Conservation (phyloP, 371 early-diverging fungal genomes). For the Mucor lusitanicus region DNA sequence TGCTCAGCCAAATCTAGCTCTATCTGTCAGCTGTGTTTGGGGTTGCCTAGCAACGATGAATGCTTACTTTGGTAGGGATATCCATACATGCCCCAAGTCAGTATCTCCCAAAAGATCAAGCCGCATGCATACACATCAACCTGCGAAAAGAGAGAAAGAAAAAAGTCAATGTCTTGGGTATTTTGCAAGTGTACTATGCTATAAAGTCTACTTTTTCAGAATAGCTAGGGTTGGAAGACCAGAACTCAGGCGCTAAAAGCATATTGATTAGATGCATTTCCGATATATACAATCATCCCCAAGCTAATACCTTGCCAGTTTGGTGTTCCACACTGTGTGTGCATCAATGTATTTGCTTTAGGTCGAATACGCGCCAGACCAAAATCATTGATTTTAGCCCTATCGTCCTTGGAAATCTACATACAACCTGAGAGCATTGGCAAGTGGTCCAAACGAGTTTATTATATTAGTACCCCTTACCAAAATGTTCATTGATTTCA, state of each 20-base stretch:
- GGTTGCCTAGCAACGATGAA: not conserved
- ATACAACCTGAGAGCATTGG: slow-evolving; percentile 7
- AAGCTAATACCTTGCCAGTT: slow-evolving; percentile 61
- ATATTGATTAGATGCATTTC: not conserved
- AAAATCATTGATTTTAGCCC: slow-evolving; percentile 83
- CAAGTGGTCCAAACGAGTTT: too few relatives aligned
- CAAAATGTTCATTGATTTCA: slow-evolving; percentile 86
- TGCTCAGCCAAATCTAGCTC: slow-evolving; percentile 35
- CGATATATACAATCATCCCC: not conserved
- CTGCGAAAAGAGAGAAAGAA: slow-evolving; percentile 4
- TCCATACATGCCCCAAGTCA: slow-evolving; percentile 73
- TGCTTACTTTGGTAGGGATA: slow-evolving; percentile 69
- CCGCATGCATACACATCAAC: slow-evolving; percentile 72
- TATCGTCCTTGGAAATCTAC: slow-evolving; percentile 63
- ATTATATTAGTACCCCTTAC: slow-evolving; percentile 24
- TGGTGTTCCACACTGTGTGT: slow-evolving; percentile 77
- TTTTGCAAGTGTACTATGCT: too few relatives aligned
- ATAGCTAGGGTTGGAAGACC: slow-evolving; percentile 71
- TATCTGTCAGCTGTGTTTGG: not conserved
- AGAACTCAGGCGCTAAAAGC: slow-evolving; percentile 72
- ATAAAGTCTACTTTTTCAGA: slow-evolving; percentile 79
- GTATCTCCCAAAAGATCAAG: slow-evolving; percentile 81
- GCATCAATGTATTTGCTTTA: slow-evolving; percentile 65
- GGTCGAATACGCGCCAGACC: slow-evolving; percentile 78
- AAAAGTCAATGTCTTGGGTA: not conserved